Conservation (phyloP, 495 filamentous ascomycete genomes). For the Penicillium bovifimosum region DNA sequence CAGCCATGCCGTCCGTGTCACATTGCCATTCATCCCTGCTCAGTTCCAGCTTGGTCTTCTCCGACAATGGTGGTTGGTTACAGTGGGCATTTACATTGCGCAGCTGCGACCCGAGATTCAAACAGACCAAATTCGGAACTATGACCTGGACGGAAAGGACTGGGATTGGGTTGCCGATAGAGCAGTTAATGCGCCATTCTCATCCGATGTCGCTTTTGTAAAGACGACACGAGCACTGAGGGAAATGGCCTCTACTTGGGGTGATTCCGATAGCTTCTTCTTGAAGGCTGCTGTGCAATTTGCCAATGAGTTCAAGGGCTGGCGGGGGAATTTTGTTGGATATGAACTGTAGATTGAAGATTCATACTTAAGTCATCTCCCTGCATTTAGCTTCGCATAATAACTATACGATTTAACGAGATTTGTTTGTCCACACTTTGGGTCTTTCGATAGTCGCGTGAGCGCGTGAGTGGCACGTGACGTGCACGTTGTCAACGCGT, state of each 20-base stretch:
- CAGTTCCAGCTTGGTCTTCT: slow-evolving; percentile 68
- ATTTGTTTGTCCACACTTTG: not conserved
- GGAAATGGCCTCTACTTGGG: slow-evolving; percentile 74
- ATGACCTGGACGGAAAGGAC: slow-evolving; percentile 54
- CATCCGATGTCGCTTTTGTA: slow-evolving; percentile 75
- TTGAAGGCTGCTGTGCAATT: slow-evolving; percentile 75
- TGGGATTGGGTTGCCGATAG: slow-evolving; percentile 72
- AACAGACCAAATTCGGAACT: slow-evolving; percentile 54
- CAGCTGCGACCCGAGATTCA: slow-evolving; percentile 67
- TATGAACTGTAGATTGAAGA: not conserved
- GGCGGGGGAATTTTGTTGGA: slow-evolving; percentile 54
- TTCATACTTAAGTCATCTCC: not conserved
- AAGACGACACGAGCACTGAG: slow-evolving; percentile 74
- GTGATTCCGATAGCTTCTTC: slow-evolving; percentile 70
- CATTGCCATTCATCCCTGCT: slow-evolving; percentile 71
- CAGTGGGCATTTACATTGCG: slow-evolving; percentile 68
- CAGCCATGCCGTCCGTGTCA: slow-evolving; percentile 78
- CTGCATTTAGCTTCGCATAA: not conserved
- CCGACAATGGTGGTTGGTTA: slow-evolving; percentile 83
- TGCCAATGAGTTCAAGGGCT: slow-evolving; percentile 70
- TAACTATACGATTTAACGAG: not conserved
- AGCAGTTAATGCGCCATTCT: slow-evolving; percentile 58
- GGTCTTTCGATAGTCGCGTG: no score
- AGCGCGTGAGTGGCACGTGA: no score
- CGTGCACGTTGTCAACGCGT: no score